A percentile compares a stretch with the other conserved stretches of the same genome.
phyloP scores from a whole-genome alignment of 805 yeast species.

The Maudiozyma turicensis region DNA sequence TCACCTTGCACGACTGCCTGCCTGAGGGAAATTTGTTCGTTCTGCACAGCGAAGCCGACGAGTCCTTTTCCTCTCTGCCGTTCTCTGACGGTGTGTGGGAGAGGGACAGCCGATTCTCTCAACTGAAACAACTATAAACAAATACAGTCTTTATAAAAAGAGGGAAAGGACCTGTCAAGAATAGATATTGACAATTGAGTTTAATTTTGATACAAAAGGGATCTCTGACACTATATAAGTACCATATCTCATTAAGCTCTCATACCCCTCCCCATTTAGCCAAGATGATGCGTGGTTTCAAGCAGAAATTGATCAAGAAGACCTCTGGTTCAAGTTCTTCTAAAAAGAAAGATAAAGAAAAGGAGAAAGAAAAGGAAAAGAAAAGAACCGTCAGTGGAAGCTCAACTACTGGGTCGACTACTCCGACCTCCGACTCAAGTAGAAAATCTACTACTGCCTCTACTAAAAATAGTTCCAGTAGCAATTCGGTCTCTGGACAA shows the following conservation, averaged over 20 bases:
- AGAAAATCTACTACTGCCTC: constrained; percentile 3
- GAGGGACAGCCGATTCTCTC: too few species aligned
- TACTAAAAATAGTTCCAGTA: background rate
- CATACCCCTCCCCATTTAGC: background rate
- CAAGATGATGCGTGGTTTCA: constrained; percentile 68
- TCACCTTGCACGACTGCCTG: too few species aligned
- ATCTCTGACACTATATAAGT: background rate
- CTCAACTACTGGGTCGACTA: constrained; percentile 1
- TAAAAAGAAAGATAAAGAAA: constrained; percentile 36
- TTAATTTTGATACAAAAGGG: too few species aligned
- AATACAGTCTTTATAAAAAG: too few species aligned
- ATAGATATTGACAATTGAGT: too few species aligned
- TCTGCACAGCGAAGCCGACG: too few species aligned
- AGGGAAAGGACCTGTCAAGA: too few species aligned
- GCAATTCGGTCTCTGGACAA: background rate
- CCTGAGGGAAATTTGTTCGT: too few species aligned
- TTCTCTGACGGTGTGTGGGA: too few species aligned
- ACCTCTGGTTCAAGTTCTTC: constrained; percentile 18
- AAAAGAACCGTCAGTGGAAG: background rate
- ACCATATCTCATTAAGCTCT: too few species aligned
- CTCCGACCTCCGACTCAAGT: background rate
- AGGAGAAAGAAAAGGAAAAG: constrained; percentile 30
- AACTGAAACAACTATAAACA: too few species aligned
- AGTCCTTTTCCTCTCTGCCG: too few species aligned
- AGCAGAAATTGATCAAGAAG: constrained; percentile 39